phyloP scores from a whole-genome alignment of 495 filamentous ascomycete species.

The Annulohypoxylon nitens region DNA sequence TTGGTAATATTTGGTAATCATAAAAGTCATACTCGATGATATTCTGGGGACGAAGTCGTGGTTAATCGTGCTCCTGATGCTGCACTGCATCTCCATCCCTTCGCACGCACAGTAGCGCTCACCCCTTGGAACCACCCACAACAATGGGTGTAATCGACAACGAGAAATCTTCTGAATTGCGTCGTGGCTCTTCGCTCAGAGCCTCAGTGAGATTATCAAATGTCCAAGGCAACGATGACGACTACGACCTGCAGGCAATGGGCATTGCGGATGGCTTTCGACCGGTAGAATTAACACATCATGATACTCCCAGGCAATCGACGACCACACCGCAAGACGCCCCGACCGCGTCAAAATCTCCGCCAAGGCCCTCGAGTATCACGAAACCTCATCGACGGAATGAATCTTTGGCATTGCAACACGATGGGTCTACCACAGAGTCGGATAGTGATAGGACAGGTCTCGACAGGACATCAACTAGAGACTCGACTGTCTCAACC shows the following conservation, averaged over 20 bases:
- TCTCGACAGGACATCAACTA: conserved; percentile 36
- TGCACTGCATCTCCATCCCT: conserved; percentile 45
- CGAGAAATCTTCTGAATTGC: conserved; percentile 51
- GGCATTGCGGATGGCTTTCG: conserved; percentile 62
- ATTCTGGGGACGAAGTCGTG: conserved; percentile 40
- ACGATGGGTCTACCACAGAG: conserved; percentile 55
- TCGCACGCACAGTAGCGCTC: conserved; percentile 24
- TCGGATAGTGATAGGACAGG: conserved; percentile 44
- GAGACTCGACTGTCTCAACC: conserved; percentile 52
- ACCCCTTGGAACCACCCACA: conserved; percentile 23
- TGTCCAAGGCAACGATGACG: conserved; percentile 51
- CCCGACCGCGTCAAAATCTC: conserved; percentile 42
- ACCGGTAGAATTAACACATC: conserved; percentile 53
- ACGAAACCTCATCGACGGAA: conserved; percentile 57
- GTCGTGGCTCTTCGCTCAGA: conserved; percentile 55
- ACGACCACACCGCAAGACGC: conserved; percentile 31
- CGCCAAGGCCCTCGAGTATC: conserved; percentile 61
- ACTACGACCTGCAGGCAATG: conserved; percentile 57
- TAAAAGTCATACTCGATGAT: conserved; percentile 40
- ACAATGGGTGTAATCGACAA: conserved; percentile 55
- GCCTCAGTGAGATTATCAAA: conserved; percentile 50
- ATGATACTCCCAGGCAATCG: conserved; percentile 38
- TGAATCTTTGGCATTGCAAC: conserved; percentile 59
- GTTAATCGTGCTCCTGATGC: conserved; percentile 51
- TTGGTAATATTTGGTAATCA: neutral